Conservation (phyloP, 2,329 filamentous ascomycete genomes). For the Penicillium sp. region DNA sequence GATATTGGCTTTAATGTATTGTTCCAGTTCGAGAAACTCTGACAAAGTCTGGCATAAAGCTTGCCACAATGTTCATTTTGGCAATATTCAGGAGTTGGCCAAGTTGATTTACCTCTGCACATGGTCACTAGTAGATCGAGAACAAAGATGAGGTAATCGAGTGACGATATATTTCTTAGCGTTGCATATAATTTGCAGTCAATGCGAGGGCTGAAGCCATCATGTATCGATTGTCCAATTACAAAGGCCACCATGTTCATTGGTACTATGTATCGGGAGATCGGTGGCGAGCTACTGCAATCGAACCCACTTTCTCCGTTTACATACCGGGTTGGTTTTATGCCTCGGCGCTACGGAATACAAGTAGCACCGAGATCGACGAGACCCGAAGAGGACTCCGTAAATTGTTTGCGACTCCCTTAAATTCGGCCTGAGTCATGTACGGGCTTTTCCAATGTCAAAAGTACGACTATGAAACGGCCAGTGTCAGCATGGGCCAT, state of each 20-base stretch:
- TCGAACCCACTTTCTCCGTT: background rate
- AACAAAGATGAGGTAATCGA: background rate
- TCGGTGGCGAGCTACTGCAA: background rate
- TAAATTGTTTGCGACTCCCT: background rate
- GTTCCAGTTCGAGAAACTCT: no score
- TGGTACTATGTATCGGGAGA: background rate
- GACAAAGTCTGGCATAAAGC: no score
- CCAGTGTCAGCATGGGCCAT: constrained; percentile 9
- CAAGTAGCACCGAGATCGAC: background rate
- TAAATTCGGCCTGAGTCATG: background rate
- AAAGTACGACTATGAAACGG: constrained; percentile 6
- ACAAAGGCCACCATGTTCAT: background rate
- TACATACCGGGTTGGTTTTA: background rate
- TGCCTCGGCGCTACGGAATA: background rate
- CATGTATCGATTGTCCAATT: background rate
- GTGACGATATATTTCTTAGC: background rate
- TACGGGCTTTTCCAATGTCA: background rate
- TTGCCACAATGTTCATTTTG: background rate
- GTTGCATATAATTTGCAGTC: background rate
- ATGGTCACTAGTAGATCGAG: background rate
- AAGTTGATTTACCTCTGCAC: background rate
- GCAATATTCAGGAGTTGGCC: background rate
- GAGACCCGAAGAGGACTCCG: background rate
- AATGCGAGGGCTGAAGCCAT: background rate
- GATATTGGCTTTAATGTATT: no score